Conservation (phyloP, 2,329 filamentous ascomycete species). For the Karstenula rhodostoma region DNA sequence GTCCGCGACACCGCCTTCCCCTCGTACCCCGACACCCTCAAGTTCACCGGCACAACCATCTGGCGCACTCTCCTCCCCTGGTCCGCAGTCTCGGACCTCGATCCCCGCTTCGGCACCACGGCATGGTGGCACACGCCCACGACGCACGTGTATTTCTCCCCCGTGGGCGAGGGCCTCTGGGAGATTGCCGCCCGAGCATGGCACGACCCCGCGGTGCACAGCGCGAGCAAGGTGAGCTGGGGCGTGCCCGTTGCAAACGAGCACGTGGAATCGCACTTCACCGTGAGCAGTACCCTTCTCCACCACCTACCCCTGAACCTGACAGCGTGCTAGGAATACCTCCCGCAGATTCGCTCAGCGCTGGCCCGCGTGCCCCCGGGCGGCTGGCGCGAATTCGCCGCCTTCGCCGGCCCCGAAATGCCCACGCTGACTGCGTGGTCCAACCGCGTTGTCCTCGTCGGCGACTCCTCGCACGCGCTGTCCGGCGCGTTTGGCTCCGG, state of each 20-base stretch:
- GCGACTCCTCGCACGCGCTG: constrained; percentile 64
- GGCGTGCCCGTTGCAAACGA: constrained; percentile 50
- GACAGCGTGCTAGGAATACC: constrained; percentile 46
- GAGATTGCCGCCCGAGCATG: constrained; percentile 52
- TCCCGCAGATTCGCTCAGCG: constrained; percentile 52
- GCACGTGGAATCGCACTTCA: constrained; percentile 50
- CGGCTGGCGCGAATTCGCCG: constrained; percentile 58
- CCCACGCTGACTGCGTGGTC: constrained; percentile 52
- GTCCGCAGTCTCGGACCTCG: constrained; percentile 35
- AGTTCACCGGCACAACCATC: constrained; percentile 60
- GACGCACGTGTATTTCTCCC: constrained; percentile 51
- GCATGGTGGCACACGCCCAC: constrained; percentile 56
- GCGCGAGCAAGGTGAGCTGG: constrained; percentile 47
- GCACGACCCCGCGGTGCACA: constrained; percentile 40
- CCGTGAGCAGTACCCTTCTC: too few species aligned
- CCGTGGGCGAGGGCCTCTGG: constrained; percentile 48
- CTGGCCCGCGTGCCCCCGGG: constrained; percentile 50
- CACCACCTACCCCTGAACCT: neutral
- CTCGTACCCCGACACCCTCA: constrained; percentile 49
- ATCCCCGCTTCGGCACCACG: constrained; percentile 45
- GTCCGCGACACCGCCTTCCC: constrained; percentile 55
- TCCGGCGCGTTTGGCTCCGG: constrained; percentile 58
- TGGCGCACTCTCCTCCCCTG: constrained; percentile 56
- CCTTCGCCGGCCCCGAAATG: constrained; percentile 58
- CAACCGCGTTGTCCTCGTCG: constrained; percentile 58